Evolutionary conservation across 306 rosid species (phyloP).

Genomic region (Medicago arabica): DNA sequence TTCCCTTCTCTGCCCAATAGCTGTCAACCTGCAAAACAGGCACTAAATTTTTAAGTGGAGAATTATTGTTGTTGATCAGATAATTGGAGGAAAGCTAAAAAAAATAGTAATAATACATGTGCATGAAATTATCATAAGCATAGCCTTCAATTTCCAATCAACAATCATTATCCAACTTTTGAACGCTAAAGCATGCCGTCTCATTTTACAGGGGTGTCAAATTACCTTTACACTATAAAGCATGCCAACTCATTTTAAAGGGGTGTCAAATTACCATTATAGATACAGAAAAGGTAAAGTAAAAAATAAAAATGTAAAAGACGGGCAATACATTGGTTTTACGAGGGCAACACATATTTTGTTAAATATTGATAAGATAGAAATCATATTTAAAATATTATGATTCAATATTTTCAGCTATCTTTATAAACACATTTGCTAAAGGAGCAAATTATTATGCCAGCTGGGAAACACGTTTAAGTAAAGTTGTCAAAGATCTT

Average conservation of each 20-base stretch:
- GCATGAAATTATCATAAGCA: neutral
- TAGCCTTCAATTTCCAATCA: neutral
- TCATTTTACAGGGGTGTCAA: no score
- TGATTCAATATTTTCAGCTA: neutral
- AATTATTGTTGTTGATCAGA: neutral
- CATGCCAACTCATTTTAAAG: neutral
- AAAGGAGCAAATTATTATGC: neutral
- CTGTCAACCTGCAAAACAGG: conserved; percentile 67
- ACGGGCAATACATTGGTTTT: neutral
- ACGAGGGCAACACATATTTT: neutral
- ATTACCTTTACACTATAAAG: neutral
- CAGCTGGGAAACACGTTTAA: neutral
- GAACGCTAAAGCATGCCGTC: neutral
- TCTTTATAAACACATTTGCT: neutral
- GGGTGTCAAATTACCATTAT: neutral
- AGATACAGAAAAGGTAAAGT: neutral
- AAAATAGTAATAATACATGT: neutral
- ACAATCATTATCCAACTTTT: neutral
- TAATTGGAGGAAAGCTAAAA: neutral
- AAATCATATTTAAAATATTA: conserved; percentile 16
- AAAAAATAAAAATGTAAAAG: neutral
- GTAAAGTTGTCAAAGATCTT: conserved; percentile 24
- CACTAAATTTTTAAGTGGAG: neutral
- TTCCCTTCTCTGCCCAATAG: conserved; percentile 93
- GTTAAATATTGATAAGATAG: neutral